Conservation (phyloP, 2,329 filamentous ascomycete genomes). For the Sclerotinia borealis region DNA sequence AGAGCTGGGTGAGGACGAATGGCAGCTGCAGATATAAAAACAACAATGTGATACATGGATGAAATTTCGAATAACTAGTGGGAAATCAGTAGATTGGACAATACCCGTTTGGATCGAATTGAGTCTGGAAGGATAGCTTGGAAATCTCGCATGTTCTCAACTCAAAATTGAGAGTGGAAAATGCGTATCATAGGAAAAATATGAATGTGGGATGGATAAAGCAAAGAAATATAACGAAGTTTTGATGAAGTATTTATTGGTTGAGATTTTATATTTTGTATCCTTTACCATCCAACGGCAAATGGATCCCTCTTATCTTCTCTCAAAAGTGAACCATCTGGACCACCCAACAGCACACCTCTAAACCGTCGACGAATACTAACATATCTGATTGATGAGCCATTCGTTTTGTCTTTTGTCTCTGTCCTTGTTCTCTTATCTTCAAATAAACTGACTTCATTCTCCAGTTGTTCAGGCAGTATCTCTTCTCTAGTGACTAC, state of each 20-base stretch:
- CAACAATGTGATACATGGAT: not conserved
- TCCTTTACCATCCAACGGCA: not conserved
- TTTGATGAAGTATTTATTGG: not conserved
- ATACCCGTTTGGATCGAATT: conserved; percentile 5
- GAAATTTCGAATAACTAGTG: not conserved
- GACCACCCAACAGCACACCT: not conserved
- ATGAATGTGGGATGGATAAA: not conserved
- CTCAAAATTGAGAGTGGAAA: not conserved
- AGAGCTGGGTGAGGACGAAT: conserved; percentile 21
- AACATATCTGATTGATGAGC: not conserved
- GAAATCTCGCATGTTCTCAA: not conserved
- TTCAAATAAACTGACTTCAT: not conserved
- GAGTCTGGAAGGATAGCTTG: not conserved
- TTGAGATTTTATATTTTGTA: not conserved
- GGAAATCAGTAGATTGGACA: not conserved
- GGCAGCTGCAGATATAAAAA: not conserved
- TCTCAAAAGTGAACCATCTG: not conserved
- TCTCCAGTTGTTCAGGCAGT: not conserved
- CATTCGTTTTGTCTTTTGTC: not conserved
- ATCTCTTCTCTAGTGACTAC: not conserved
- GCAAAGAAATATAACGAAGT: not conserved
- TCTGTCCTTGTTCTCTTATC: not conserved
- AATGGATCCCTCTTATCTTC: conserved; percentile 1
- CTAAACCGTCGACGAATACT: not conserved
- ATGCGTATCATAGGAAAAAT: not conserved